Conservation (phyloP, 129 eudicot species). For the Mikania micrantha region DNA sequence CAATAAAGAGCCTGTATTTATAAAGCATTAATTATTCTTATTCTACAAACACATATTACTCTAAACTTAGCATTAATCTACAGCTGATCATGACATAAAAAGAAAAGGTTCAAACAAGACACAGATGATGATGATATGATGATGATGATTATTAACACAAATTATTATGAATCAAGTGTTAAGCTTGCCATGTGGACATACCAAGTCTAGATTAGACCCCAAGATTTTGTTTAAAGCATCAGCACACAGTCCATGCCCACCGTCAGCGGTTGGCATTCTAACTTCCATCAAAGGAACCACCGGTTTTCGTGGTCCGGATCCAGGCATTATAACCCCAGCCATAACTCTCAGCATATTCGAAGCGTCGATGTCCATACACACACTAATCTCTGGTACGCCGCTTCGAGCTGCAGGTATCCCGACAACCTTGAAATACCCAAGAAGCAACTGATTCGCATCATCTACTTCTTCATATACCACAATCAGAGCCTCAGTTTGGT, state of each 20-base stretch:
- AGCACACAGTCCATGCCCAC: constrained; percentile 80
- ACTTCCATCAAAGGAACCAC: constrained; percentile 52
- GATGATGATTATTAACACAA: no score
- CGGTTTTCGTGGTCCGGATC: constrained; percentile 38
- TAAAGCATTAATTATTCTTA: no score
- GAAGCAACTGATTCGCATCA: constrained; percentile 37
- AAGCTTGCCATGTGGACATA: constrained; percentile 40
- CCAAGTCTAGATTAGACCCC: constrained; percentile 58
- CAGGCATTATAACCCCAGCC: constrained; percentile 56
- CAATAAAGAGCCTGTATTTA: no score
- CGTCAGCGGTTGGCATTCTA: constrained; percentile 87
- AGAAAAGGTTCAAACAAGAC: neutral
- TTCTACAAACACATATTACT: no score
- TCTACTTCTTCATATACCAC: constrained; percentile 70
- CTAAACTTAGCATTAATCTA: no score
- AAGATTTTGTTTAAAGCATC: constrained; percentile 53
- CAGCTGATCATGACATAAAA: neutral
- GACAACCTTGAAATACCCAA: constrained; percentile 61
- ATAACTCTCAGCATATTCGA: constrained; percentile 56
- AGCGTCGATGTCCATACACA: constrained; percentile 77
- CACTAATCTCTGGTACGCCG: constrained; percentile 72
- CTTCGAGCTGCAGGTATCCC: constrained; percentile 69
- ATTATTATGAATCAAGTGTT: neutral
- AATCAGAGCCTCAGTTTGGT: constrained; percentile 65
- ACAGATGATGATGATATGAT: neutral